Conservation (phyloP, 371 early-diverging fungal genomes). For the Syncephalastrum contaminatum region DNA sequence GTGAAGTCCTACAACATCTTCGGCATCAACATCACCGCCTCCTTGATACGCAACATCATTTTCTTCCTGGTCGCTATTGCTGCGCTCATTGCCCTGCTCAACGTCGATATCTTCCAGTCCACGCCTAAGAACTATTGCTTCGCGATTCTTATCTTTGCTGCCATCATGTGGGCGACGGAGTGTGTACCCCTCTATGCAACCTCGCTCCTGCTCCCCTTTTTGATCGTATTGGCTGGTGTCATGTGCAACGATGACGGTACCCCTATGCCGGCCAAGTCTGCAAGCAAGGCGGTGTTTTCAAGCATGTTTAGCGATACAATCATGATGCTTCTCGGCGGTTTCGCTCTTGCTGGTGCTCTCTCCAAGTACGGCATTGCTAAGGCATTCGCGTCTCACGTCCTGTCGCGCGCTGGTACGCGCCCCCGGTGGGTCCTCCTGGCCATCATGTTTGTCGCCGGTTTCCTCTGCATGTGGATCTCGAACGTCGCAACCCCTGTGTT, state of each 20-base stretch:
- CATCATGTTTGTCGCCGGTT: slow-evolving; percentile 76
- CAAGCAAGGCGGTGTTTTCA: slow-evolving; percentile 80
- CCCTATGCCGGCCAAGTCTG: slow-evolving; percentile 64
- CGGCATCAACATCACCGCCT: slow-evolving; percentile 42
- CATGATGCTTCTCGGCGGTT: slow-evolving; percentile 95
- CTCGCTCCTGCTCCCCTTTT: slow-evolving; percentile 73
- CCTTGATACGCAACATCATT: slow-evolving; percentile 23
- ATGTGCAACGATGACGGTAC: slow-evolving; percentile 55
- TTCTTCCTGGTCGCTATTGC: slow-evolving; percentile 48
- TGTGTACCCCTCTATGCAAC: slow-evolving; percentile 85
- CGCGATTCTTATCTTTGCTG: slow-evolving; percentile 63
- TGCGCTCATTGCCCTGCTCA: slow-evolving; percentile 57
- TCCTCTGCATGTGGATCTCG: slow-evolving; percentile 80
- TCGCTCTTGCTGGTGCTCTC: slow-evolving; percentile 90
- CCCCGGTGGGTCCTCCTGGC: slow-evolving; percentile 70
- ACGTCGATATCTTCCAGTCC: slow-evolving; percentile 56
- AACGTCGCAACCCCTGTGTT: slow-evolving; percentile 88
- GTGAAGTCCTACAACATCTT: slow-evolving; percentile 21
- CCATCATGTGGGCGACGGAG: slow-evolving; percentile 75
- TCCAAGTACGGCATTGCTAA: slow-evolving; percentile 81
- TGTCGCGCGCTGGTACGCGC: slow-evolving; percentile 72
- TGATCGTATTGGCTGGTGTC: slow-evolving; percentile 73
- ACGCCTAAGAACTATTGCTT: slow-evolving; percentile 66
- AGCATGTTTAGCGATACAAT: slow-evolving; percentile 96
- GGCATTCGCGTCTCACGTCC: slow-evolving; percentile 64